A percentile compares a stretch with the other conserved stretches of the same genome.
phyloP scores from a whole-genome alignment of 805 yeast species.

The Hanseniaspora nectarophila region DNA sequence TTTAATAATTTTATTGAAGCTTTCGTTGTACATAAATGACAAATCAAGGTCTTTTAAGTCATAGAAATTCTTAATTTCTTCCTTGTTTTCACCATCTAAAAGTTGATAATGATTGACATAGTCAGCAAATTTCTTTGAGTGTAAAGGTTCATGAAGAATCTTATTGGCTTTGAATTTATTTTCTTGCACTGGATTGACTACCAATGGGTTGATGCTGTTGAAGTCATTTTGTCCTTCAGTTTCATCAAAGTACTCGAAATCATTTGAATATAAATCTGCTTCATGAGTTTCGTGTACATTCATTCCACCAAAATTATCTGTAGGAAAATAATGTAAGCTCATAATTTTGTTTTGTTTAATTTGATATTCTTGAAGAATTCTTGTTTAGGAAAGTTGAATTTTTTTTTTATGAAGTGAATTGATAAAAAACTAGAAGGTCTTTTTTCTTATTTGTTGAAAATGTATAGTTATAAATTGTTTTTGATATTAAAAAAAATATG shows the following conservation, averaged over 20 bases:
- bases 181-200: background rate
- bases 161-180: background rate
- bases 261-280: background rate
- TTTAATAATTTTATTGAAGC: conserved; percentile 5
- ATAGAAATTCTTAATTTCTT: background rate
- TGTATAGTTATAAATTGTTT: too few relatives aligned
- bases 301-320: conserved; percentile 8
- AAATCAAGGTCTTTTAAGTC: conserved; percentile 8
- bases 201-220: conserved; percentile 9
- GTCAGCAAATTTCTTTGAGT: conserved; percentile 1
- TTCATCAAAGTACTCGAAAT: background rate
- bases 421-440: too few relatives aligned
- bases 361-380: background rate
- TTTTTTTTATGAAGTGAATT: too few relatives aligned
- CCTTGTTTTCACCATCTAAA: background rate
- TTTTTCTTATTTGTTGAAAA: too few relatives aligned
- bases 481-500: too few relatives aligned
- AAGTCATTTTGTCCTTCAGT: background rate
- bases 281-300: background rate
- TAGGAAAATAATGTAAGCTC: conserved; percentile 10
- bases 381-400: background rate
- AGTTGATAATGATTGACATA: conserved; percentile 5
- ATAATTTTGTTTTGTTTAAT: background rate
- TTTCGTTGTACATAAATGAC: conserved; percentile 11
- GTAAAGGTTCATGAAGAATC: background rate